Base-by-base conservation (phyloP, 441 rosid species). In the Arabidopsis hybrid region DNA sequence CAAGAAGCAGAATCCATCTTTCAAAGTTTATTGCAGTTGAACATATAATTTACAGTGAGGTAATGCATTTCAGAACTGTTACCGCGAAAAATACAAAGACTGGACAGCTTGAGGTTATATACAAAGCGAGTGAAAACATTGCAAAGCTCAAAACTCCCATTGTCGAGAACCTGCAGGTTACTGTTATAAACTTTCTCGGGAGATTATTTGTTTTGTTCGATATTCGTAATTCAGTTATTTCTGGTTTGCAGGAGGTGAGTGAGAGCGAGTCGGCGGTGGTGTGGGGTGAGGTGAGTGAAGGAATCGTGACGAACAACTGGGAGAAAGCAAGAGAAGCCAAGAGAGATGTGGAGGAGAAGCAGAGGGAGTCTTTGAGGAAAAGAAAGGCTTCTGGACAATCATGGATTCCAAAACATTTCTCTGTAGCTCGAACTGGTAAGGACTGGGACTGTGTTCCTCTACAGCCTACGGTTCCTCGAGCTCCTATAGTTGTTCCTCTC, bases 321-420 rank as follows among this genome's bases (percentile, higher is more conserved):
- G 88, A 83, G 71, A 89, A 83, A 80, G 95, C 96, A 35, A 84
- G 78, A 42, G 86, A 85, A 78, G 88, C 86, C 1, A 94, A 94
- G 89, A 86, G 69, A 35, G 60, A n/a, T 0, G 72, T 94, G 4
- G 99, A 94, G 75, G 89, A 86, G 66, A 84, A 79, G 53, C 98
- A 90, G 43, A 87, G 98, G 45, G 77, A 78, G 75, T 58, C 76
- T 4, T 42, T 26, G 67, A 87, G 69, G 67, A 83, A 81, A 26
- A 86, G 89, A 74, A 72, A 75, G 14, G 75, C 86, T 10, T 66
- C 17, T 26, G 87, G 86, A 12, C 75, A 83, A 61, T 82, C 69
- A 29, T 90, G 95, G 99, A 79, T 69, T 72, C 88, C 98, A 9
- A 87, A 85, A 62, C 84, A 89, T 85, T 92, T 94, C 78, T 79